Evolutionary conservation across 2,329 filamentous ascomycete genomes (phyloP), one percentile per base, ranked within the genome.

Genomic region (Camptophora hylomeconis): DNA sequence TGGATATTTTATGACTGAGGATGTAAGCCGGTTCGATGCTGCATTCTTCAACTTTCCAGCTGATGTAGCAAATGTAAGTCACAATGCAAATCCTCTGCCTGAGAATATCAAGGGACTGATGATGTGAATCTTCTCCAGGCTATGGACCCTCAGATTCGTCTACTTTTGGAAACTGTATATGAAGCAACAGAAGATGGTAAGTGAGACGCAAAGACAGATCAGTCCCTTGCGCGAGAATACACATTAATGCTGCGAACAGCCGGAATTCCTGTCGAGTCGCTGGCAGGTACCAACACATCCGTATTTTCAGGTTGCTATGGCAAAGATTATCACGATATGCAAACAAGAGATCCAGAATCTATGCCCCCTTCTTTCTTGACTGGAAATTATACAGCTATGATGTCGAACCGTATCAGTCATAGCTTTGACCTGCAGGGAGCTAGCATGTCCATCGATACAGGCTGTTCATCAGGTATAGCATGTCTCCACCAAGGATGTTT

Each of bases 31-130:
- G 1, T 52, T 55, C 14, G 51, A 56, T 32, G 49, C 51, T 2
- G 36, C 47, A 0, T 55, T 56, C 27, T 55, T 55, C 28, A 47
- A 48, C 21, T 49, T 54, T 33, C 45, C 44, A 9, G 49, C 51
- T 25, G 49, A 48, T 7, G 38, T 46, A 37, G 41, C 44, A 6
- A 49, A 52, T 46, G 48, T 10, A 20, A 24, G 21, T 13, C 12
- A 11, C 10, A 9, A 14, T 14, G 6, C 20, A 7, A 5, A n/a
- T 22, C 10, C 8, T 11, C 7, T 16, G 7, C 8, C 10, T 9
- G 20, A 44, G 21, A 36, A 30, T 7, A 32, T 2, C 14, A 16
- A 4, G 10, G 12, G 2, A 20, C 7, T 12, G 17, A 9, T 4
- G 10, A 14, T 8, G 8, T 10, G 16, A 22, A 9, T 24, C n/a